phyloP scores from a whole-genome alignment of 805 yeast genomes.

The Schwanniomyces occidentalis region DNA sequence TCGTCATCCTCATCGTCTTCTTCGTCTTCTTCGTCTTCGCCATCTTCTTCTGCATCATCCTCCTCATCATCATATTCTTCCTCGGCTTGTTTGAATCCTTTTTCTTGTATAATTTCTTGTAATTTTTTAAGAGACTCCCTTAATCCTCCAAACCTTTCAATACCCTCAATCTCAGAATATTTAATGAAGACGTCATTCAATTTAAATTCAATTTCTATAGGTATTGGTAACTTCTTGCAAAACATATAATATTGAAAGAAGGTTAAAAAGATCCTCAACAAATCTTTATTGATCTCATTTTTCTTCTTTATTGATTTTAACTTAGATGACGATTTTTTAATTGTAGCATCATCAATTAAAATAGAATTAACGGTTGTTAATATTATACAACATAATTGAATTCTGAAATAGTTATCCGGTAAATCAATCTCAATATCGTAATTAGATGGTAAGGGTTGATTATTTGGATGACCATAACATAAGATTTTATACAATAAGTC shows the following conservation, averaged over 20 bases:
- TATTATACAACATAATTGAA: constrained; percentile 48
- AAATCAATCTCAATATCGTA: constrained; percentile 51
- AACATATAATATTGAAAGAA: constrained; percentile 72
- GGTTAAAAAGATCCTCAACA: constrained; percentile 40
- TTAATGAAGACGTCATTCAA: constrained; percentile 45
- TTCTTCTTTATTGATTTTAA: constrained; percentile 7
- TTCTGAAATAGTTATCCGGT: constrained; percentile 70
- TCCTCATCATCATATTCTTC: constrained; percentile 16
- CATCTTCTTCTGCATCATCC: constrained; percentile 16
- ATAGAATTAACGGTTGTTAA: constrained; percentile 18
- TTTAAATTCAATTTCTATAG: constrained; percentile 59
- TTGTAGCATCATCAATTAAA: constrained; percentile 7
- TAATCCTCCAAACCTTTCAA: constrained; percentile 35
- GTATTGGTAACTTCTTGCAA: constrained; percentile 61
- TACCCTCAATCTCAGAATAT: constrained; percentile 25
- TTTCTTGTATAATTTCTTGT: constrained; percentile 26
- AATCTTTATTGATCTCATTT: constrained; percentile 11
- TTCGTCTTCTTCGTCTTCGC: constrained; percentile 15
- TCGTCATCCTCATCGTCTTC: constrained; percentile 12
- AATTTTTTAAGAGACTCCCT: constrained; percentile 47
- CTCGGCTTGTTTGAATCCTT: constrained; percentile 10
- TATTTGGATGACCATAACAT: constrained; percentile 63
- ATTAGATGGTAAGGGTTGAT: constrained; percentile 53
- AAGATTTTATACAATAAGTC: constrained; percentile 57
- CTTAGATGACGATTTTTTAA: constrained; percentile 2